Conservation (phyloP, 2,329 filamentous ascomycete species). For the Fusarium oxysporum region DNA sequence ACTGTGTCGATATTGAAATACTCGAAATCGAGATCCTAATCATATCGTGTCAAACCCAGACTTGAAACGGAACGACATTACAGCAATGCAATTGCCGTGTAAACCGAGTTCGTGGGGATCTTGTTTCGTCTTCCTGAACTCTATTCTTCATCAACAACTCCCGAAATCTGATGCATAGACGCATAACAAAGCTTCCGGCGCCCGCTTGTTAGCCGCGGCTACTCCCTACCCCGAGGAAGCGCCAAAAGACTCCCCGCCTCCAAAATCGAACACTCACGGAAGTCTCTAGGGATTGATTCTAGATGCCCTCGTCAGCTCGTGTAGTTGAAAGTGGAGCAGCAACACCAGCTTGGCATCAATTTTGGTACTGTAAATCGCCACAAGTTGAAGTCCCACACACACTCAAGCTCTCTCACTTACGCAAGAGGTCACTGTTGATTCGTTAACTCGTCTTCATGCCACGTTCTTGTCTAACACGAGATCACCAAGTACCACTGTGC, state of each 20-base stretch:
- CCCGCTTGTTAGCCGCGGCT: conserved; percentile 22
- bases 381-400: conserved; percentile 22
- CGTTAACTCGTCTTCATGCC: conserved; percentile 12
- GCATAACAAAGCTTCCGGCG: conserved; percentile 15
- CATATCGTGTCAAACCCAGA: neutral
- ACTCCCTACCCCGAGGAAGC: conserved; percentile 22
- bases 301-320: conserved; percentile 14
- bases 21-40: neutral
- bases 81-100: neutral
- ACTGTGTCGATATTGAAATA: conserved; percentile 3
- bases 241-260: conserved; percentile 29
- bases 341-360: conserved; percentile 5
- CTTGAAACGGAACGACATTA: conserved; percentile 1
- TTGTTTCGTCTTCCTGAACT: neutral
- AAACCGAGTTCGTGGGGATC: neutral
- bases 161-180: conserved; percentile 3
- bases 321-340: conserved; percentile 33
- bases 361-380: conserved; percentile 24
- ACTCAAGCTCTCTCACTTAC: conserved; percentile 6
- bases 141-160: conserved; percentile 1
- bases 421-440: conserved; percentile 21
- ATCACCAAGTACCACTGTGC: conserved; percentile 9
- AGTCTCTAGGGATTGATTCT: conserved; percentile 8
- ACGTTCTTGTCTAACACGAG: conserved; percentile 18
- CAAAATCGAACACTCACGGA: conserved; percentile 18